Evolutionary conservation across 768 basidiomycete genomes (phyloP).

Genomic region (Suillus sp.): DNA sequence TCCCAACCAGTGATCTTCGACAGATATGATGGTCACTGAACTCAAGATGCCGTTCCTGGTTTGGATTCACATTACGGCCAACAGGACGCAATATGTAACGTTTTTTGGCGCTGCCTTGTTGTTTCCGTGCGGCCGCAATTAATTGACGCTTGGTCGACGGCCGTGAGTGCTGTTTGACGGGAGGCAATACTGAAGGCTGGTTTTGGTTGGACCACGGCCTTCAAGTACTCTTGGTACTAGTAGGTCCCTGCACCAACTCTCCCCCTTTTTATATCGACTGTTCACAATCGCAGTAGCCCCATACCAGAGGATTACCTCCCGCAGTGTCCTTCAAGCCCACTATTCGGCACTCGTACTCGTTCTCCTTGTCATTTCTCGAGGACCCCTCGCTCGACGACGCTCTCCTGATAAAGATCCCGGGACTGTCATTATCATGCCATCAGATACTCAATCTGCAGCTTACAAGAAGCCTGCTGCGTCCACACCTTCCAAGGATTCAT

Average conservation of each 20-base stretch:
- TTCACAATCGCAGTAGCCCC: background rate
- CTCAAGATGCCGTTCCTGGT: slow-evolving; percentile 7
- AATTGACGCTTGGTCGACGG: slow-evolving; percentile 9
- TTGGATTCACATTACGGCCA: slow-evolving; percentile 5
- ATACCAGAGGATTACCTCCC: background rate
- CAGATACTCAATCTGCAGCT: background rate
- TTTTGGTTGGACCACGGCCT: slow-evolving; percentile 7
- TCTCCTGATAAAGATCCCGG: slow-evolving; percentile 4
- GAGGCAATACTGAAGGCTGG: background rate
- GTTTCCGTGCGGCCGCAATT: slow-evolving; percentile 6
- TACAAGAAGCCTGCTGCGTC: slow-evolving; percentile 7
- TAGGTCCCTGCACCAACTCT: background rate
- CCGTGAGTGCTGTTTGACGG: slow-evolving; percentile 5
- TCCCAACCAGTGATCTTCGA: background rate
- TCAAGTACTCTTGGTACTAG: background rate
- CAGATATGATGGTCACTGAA: background rate
- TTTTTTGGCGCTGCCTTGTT: slow-evolving; percentile 11
- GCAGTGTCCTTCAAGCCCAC: slow-evolving; percentile 1
- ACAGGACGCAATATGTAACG: slow-evolving; percentile 3
- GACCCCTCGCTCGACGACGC: background rate
- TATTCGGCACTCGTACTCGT: background rate
- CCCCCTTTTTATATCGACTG: slow-evolving; percentile 7
- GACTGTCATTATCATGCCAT: slow-evolving; percentile 3
- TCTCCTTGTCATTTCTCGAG: background rate
- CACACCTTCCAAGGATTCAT: slow-evolving; percentile 4